A percentile compares a stretch with the other conserved stretches of the same genome.
phyloP scores from a whole-genome alignment of 108 stramenopile genomes.

The Fragilariopsis cylindrus region DNA sequence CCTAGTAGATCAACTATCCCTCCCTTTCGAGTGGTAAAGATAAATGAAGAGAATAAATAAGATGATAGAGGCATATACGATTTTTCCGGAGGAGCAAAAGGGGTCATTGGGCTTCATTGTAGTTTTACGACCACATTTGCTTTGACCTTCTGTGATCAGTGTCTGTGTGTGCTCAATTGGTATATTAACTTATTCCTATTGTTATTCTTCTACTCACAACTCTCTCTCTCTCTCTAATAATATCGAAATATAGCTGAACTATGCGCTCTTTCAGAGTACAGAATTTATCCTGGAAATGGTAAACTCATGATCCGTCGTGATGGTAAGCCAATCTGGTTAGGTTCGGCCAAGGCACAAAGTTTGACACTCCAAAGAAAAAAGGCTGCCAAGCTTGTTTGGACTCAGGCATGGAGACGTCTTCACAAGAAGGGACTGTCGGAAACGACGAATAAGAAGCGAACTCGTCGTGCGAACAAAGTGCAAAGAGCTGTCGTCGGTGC shows the following conservation, averaged over 20 bases:
- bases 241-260: constrained; percentile 73
- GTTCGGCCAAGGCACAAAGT: constrained; percentile 93
- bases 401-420: constrained; percentile 98
- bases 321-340: constrained; percentile 95
- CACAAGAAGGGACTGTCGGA: constrained; percentile 99
- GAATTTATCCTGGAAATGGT: constrained; percentile 99
- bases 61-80: too few relatives aligned
- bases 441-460: constrained; percentile 88
- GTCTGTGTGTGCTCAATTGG: too few relatives aligned
- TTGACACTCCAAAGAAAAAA: constrained; percentile 97
- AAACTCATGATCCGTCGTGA: constrained; percentile 98
- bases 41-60: too few relatives aligned
- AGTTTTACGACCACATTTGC: background rate
- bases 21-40: too few relatives aligned
- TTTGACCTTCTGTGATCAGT: too few relatives aligned
- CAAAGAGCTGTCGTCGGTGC: constrained; percentile 97
- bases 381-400: constrained; percentile 99
- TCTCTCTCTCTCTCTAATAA: too few relatives aligned
- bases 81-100: background rate
- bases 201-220: too few relatives aligned
- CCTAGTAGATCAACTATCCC: background rate
- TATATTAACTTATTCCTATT: too few relatives aligned
- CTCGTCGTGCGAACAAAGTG: constrained; percentile 90
- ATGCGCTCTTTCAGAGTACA: constrained; percentile 98
- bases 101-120: background rate